Conservation (phyloP, 106 monocot genomes). For the Chionographis japonica region DNA sequence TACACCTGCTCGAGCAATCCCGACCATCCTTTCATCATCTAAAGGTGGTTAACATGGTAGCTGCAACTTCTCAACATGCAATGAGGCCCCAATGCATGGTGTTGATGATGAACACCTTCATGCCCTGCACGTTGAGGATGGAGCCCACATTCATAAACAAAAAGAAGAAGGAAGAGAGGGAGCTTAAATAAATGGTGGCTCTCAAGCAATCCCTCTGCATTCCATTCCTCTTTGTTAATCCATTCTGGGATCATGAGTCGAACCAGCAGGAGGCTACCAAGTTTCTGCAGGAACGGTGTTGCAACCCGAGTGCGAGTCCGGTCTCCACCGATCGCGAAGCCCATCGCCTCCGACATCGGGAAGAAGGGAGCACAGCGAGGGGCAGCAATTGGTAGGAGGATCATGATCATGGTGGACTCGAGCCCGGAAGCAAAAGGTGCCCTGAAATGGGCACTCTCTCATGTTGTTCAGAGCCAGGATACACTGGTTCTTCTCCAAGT, state of each 20-base stretch:
- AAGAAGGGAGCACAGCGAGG: not conserved
- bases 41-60: not conserved
- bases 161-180: not conserved
- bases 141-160: slow-evolving; percentile 1
- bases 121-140: slow-evolving; percentile 9
- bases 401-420: slow-evolving; percentile 36
- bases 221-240: not conserved
- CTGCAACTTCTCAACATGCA: no score
- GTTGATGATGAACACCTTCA: not conserved
- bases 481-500: slow-evolving; percentile 29
- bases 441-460: slow-evolving; percentile 41
- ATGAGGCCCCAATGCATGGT: no score
- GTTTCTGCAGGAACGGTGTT: slow-evolving; percentile 16
- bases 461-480: slow-evolving; percentile 34
- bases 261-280: slow-evolving; percentile 6
- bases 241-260: not conserved
- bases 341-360: not conserved
- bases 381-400: slow-evolving; percentile 8
- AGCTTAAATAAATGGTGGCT: not conserved
- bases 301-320: slow-evolving; percentile 14
- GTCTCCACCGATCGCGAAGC: slow-evolving; percentile 6
- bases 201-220: not conserved
- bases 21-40: not conserved
- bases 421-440: slow-evolving; percentile 30
- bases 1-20: not conserved